phyloP scores from a whole-genome alignment of 2,329 filamentous ascomycete genomes.

The Venturia aucupariae region DNA sequence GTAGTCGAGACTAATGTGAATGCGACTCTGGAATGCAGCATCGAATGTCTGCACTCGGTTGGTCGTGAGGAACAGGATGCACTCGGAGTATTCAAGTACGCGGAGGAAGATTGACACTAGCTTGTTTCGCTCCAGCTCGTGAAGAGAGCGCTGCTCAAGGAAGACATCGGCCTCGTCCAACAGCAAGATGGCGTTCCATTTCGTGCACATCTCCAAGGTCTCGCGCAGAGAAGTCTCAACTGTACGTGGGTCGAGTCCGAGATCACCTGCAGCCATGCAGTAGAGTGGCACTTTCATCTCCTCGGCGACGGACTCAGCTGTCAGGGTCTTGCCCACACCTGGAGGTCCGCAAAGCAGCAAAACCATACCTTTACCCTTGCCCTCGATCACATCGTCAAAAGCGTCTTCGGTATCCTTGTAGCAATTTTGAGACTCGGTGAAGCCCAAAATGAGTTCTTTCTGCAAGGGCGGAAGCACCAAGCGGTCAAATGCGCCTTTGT shows the following conservation, averaged over 20 bases:
- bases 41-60: conserved; percentile 25
- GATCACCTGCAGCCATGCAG: conserved; percentile 40
- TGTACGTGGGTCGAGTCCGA: conserved; percentile 34
- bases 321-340: conserved; percentile 46
- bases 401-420: conserved; percentile 17
- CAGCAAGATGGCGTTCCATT: conserved; percentile 17
- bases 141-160: conserved; percentile 17
- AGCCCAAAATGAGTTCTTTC: conserved; percentile 26
- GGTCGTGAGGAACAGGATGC: conserved; percentile 26
- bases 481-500: conserved; percentile 23
- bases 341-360: conserved; percentile 42
- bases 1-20: conserved; percentile 22
- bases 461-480: conserved; percentile 24
- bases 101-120: conserved; percentile 19
- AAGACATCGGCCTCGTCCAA: conserved; percentile 22
- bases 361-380: conserved; percentile 45
- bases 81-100: conserved; percentile 22
- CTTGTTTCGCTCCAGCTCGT: conserved; percentile 19
- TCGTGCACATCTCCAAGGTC: conserved; percentile 39
- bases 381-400: conserved; percentile 43
- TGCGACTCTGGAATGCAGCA: conserved; percentile 23
- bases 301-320: conserved; percentile 42
- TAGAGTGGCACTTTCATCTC: conserved; percentile 43
- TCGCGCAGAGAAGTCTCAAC: conserved; percentile 38
- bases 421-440: conserved; percentile 22